A percentile compares a stretch with the other conserved stretches of the same genome.
Conservation (phyloP, 352 stramenopile genomes). For the Blastocystis sp. region DNA sequence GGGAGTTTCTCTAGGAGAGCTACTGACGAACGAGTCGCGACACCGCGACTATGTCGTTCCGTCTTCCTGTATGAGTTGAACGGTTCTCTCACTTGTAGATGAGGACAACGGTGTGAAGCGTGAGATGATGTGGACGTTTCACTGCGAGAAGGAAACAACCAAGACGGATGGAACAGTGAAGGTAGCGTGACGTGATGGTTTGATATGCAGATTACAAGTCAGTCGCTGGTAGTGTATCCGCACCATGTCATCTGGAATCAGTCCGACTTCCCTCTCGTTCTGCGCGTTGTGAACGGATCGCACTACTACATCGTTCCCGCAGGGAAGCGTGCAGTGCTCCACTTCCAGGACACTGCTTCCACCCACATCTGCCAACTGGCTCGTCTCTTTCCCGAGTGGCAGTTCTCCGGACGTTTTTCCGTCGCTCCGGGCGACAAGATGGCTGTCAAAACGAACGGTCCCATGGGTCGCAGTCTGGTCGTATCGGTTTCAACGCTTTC, state of each 20-base stretch:
- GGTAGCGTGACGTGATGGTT: too few relatives aligned
- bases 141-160: background rate
- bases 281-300: background rate
- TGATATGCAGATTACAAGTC: too few relatives aligned
- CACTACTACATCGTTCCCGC: constrained; percentile 13
- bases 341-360: background rate
- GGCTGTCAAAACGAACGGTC: background rate
- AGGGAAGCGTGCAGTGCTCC: background rate
- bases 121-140: background rate
- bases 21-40: background rate
- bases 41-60: background rate
- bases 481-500: background rate
- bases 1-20: background rate
- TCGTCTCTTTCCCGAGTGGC: background rate
- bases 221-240: background rate
- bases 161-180: too few relatives aligned
- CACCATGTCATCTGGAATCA: constrained; percentile 29
- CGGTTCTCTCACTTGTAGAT: background rate
- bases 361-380: background rate
- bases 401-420: constrained; percentile 27
- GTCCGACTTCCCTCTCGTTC: background rate
- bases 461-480: background rate
- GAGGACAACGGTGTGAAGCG: background rate
- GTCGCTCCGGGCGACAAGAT: background rate
- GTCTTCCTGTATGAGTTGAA: background rate